Conservation (phyloP, 2,329 filamentous ascomycete genomes). For the Microascus cirrosus region DNA sequence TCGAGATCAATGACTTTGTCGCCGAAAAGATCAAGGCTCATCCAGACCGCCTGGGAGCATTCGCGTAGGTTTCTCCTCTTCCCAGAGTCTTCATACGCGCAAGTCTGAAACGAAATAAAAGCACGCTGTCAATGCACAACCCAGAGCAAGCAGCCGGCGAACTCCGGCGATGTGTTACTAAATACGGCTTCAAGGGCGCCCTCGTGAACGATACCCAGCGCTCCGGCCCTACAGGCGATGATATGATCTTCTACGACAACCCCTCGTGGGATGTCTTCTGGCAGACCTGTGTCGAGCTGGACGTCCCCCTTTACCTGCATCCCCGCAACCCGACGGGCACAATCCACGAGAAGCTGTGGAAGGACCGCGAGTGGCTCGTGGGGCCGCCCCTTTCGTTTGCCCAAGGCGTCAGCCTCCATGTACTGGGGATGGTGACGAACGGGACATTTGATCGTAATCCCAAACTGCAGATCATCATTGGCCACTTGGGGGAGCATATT, state of each 20-base stretch:
- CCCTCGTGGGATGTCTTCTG: constrained; percentile 52
- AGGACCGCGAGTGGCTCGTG: constrained; percentile 46
- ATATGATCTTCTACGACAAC: constrained; percentile 53
- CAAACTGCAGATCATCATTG: constrained; percentile 31
- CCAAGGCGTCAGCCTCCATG: constrained; percentile 46
- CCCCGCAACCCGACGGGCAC: constrained; percentile 45
- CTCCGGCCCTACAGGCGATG: constrained; percentile 44
- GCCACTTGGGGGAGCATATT: constrained; percentile 36
- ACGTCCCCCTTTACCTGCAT: constrained; percentile 55
- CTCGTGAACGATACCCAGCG: constrained; percentile 53
- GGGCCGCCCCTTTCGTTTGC: constrained; percentile 49
- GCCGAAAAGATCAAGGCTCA: constrained; percentile 23
- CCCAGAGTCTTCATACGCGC: neutral
- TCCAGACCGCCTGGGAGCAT: constrained; percentile 31
- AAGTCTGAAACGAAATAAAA: constrained; percentile 6
- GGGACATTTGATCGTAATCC: constrained; percentile 38
- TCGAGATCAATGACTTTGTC: constrained; percentile 29
- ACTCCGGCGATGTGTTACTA: constrained; percentile 38
- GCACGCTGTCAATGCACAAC: constrained; percentile 40
- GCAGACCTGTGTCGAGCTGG: constrained; percentile 42
- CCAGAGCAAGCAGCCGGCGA: constrained; percentile 37
- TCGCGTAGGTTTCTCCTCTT: constrained; percentile 17
- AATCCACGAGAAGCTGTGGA: constrained; percentile 46
- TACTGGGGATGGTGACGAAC: constrained; percentile 37
- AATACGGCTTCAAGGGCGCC: constrained; percentile 51